A percentile compares a stretch with the other conserved stretches of the same genome.
Conservation (phyloP, 805 yeast genomes). For the Dipodascopsis tothii region DNA sequence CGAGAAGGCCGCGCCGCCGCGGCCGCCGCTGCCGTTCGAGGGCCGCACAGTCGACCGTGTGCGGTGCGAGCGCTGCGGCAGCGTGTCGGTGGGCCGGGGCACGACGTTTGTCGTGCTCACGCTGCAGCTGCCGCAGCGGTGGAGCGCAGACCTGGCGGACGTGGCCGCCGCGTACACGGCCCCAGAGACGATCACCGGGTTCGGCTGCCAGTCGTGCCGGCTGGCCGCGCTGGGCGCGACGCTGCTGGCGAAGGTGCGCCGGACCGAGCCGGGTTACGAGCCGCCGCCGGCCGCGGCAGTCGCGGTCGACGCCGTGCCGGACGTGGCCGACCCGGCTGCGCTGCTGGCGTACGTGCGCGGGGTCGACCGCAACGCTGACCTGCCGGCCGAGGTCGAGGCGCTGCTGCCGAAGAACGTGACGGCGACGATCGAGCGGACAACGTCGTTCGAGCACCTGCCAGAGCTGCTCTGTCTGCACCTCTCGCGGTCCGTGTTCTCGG, state of each 20-base stretch:
- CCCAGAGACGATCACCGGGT: constrained; percentile 71
- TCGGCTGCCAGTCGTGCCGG: constrained; percentile 64
- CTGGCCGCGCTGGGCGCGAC: constrained; percentile 26
- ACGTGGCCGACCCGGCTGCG: constrained; percentile 30
- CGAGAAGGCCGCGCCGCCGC: neutral
- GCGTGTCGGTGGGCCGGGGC: constrained; percentile 49
- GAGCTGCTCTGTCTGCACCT: constrained; percentile 69
- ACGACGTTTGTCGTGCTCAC: constrained; percentile 66
- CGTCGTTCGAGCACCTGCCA: constrained; percentile 59
- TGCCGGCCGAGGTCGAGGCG: constrained; percentile 39
- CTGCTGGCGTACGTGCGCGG: constrained; percentile 34
- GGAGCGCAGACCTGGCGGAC: constrained; percentile 42
- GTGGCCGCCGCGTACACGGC: constrained; percentile 51
- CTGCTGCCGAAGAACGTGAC: constrained; percentile 40
- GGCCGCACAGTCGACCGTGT: constrained; percentile 62
- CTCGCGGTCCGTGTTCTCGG: constrained; percentile 72
- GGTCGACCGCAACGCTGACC: constrained; percentile 54
- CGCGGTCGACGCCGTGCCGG: constrained; percentile 5
- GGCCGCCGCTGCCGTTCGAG: constrained; percentile 52
- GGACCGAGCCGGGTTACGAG: neutral
- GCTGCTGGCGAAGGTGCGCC: neutral
- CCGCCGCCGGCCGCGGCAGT: neutral
- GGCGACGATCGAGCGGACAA: constrained; percentile 61
- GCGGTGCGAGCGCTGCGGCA: constrained; percentile 60
- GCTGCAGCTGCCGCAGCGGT: constrained; percentile 58